These are phyloP conservation scores for Mallotus nudiflorus DNA, from an alignment of 345 rosid genomes.

Conservation along the genomic window DNA sequence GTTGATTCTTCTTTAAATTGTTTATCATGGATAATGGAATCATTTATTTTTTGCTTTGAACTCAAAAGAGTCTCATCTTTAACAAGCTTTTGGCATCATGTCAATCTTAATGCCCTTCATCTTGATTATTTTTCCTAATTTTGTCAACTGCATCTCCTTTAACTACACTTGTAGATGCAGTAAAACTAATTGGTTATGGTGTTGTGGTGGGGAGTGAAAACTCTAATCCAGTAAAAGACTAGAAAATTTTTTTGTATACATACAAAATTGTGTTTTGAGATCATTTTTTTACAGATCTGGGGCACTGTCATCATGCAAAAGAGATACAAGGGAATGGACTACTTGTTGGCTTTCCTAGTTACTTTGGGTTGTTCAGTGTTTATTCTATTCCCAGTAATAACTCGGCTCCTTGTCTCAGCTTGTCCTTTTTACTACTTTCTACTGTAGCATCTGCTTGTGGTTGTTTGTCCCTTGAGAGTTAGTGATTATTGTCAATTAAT, in stretches of 20 bases:
- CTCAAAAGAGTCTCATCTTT: neutral
- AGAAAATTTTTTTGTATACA: too few species aligned
- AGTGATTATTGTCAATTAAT: neutral
- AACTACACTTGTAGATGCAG: slow-evolving; percentile 1
- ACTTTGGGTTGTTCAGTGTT: slow-evolving; percentile 89
- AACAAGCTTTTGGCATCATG: neutral
- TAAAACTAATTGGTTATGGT: slow-evolving; percentile 15
- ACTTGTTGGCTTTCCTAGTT: slow-evolving; percentile 80
- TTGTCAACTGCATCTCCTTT: neutral
- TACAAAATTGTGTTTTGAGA: too few species aligned
- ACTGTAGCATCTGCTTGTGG: neutral
- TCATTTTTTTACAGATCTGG: slow-evolving; percentile 43
- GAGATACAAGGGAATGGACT: slow-evolving; percentile 77
- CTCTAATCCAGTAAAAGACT: neutral
- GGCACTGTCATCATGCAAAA: slow-evolving; percentile 94
- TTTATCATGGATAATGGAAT: neutral
- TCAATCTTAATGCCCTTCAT: neutral
- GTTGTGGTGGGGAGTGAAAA: slow-evolving; percentile 9
- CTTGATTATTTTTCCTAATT: slow-evolving; percentile 9
- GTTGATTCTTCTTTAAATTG: neutral
- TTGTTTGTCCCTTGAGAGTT: slow-evolving; percentile 6
- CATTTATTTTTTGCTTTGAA: neutral
- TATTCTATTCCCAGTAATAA: slow-evolving; percentile 80
- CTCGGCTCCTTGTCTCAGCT: neutral
- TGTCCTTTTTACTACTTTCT: slow-evolving; percentile 14